phyloP scores from a whole-genome alignment of 176 grass and related monocot genomes.

The Oryza nivara region DNA sequence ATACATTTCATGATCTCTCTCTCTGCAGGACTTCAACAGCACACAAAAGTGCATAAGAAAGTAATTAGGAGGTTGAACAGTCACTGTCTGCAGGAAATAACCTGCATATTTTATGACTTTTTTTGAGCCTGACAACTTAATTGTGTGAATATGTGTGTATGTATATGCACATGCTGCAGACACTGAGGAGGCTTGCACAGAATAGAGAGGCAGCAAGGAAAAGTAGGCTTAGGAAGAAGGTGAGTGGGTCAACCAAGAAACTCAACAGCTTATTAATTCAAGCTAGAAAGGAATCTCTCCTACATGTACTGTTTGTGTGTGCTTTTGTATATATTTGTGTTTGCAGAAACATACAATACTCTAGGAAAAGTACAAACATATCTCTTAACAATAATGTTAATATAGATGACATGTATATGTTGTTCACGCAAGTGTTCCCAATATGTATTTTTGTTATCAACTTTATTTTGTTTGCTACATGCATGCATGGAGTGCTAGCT shows the following conservation, averaged over 20 bases:
- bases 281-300: slow-evolving; percentile 4
- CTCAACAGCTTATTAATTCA: not conserved
- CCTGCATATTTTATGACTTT: slow-evolving; percentile 25
- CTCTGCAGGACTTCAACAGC: not conserved
- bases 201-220: slow-evolving; percentile 96
- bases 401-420: not conserved
- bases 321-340: not conserved
- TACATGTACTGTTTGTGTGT: not conserved
- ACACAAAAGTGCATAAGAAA: slow-evolving; percentile 1
- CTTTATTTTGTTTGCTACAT: slow-evolving; percentile 4
- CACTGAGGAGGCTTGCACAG: slow-evolving; percentile 84
- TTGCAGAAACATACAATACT: slow-evolving; percentile 24
- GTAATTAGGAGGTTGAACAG: slow-evolving; percentile 29
- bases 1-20: not conserved
- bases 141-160: slow-evolving; percentile 17
- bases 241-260: slow-evolving; percentile 51
- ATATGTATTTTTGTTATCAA: not conserved
- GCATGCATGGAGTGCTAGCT: not conserved
- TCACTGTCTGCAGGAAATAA: slow-evolving; percentile 24
- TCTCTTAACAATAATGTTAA: not conserved
- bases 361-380: slow-evolving; percentile 11
- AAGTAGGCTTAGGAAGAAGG: slow-evolving; percentile 95
- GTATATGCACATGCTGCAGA: slow-evolving; percentile 43
- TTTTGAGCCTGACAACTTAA: slow-evolving; percentile 13
- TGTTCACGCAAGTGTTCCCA: not conserved